These are phyloP conservation scores for Coix lacrymajobi DNA, from an alignment of 176 grass and related monocot species.

Conservation along the genomic window DNA sequence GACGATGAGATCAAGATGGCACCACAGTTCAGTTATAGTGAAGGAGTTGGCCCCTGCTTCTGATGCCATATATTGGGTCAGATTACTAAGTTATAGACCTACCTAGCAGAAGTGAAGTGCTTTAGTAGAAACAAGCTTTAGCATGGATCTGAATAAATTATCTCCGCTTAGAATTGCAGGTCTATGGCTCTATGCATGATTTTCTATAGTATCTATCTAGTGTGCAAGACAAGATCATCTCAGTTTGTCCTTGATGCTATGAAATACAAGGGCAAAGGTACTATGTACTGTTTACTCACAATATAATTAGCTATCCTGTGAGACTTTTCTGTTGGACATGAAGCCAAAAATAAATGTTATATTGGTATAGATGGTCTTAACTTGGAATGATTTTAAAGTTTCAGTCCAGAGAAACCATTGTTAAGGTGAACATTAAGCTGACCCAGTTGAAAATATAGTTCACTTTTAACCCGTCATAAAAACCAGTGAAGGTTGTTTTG, in stretches of 20 bases:
- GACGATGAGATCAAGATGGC: conserved; percentile 57
- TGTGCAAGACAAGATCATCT: conserved; percentile 35
- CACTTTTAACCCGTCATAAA: neutral
- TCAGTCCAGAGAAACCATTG: neutral
- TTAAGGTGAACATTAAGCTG: conserved; percentile 4
- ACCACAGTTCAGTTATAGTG: conserved; percentile 25
- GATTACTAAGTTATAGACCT: conserved; percentile 21
- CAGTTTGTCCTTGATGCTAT: conserved; percentile 23
- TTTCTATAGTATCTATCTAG: conserved; percentile 20
- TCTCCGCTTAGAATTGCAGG: conserved; percentile 23
- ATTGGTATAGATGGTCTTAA: conserved; percentile 19
- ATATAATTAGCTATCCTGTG: conserved; percentile 24
- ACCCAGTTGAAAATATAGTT: neutral
- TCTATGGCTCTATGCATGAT: conserved; percentile 22
- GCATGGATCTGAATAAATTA: conserved; percentile 36
- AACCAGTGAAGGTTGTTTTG: neutral
- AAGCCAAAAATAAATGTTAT: conserved; percentile 22
- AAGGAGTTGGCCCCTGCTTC: conserved; percentile 36
- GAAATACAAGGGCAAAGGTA: conserved; percentile 29
- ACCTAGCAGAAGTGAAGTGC: conserved; percentile 51
- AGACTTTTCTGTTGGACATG: conserved; percentile 10
- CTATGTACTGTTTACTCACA: conserved; percentile 41
- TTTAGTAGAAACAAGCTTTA: conserved; percentile 33
- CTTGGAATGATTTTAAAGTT: conserved; percentile 11
- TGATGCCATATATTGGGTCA: conserved; percentile 36